phyloP scores from a whole-genome alignment of 164 flowering plant genomes.

The Vitis rotundifolia region DNA sequence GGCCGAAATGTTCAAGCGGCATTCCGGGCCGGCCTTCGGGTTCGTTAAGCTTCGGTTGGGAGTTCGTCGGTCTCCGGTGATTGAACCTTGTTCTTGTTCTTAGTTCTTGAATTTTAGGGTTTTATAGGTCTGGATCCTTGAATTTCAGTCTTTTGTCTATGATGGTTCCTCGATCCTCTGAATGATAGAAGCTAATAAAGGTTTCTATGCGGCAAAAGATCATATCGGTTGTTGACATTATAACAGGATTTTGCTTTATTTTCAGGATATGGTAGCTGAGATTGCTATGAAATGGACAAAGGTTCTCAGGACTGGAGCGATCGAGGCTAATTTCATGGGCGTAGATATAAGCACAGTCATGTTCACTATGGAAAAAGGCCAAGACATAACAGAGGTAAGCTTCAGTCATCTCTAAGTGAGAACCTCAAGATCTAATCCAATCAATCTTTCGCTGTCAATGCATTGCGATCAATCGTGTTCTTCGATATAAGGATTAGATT shows the following conservation, averaged over 20 bases:
- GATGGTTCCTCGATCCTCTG: too few species aligned
- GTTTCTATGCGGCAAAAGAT: too few species aligned
- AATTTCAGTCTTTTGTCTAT: too few species aligned
- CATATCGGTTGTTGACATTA: background rate
- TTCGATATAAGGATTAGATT: too few species aligned
- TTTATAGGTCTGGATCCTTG: too few species aligned
- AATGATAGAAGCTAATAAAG: too few species aligned
- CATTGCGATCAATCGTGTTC: too few species aligned
- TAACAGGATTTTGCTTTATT: background rate
- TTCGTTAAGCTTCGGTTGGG: conserved; percentile 91
- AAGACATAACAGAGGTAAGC: conserved; percentile 46
- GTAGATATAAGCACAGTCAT: conserved; percentile 77
- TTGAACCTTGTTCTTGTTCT: too few species aligned
- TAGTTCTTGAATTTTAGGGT: too few species aligned
- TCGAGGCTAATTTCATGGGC: conserved; percentile 65
- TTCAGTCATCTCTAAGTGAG: background rate
- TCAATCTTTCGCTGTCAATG: too few species aligned
- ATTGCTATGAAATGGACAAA: conserved; percentile 87
- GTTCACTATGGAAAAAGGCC: conserved; percentile 75
- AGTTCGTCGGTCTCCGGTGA: conserved; percentile 55
- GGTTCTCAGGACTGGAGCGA: conserved; percentile 63
- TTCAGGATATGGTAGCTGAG: conserved; percentile 70
- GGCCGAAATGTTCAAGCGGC: conserved; percentile 67
- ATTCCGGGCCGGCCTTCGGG: conserved; percentile 66
- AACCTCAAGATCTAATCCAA: too few species aligned